Percentiles rank a stretch among this genome's conserved stretches.
Conservation (phyloP, 2,329 filamentous ascomycete genomes). For the Hymenotorrendiella dingleyae region DNA sequence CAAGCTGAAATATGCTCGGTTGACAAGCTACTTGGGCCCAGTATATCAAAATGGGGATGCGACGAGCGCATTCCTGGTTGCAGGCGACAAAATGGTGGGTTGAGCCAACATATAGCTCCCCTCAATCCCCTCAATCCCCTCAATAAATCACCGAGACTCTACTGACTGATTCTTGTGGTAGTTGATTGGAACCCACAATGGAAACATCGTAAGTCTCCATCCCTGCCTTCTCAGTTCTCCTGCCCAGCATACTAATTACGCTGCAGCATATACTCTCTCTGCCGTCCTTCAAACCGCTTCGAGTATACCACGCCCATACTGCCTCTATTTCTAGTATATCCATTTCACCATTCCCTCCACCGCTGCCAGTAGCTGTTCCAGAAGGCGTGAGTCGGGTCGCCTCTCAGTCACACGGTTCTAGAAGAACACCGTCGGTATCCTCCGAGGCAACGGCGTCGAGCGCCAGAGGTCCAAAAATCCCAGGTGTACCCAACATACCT, state of each 20-base stretch:
- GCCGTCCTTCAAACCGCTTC: slow-evolving; percentile 72
- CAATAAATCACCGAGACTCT: slow-evolving; percentile 1
- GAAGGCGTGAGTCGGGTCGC: slow-evolving; percentile 32
- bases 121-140: neutral
- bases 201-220: slow-evolving; percentile 74
- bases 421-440: slow-evolving; percentile 36
- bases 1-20: slow-evolving; percentile 81
- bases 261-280: slow-evolving; percentile 76
- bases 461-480: slow-evolving; percentile 40
- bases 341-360: slow-evolving; percentile 77
- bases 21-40: slow-evolving; percentile 72
- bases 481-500: slow-evolving; percentile 62
- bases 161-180: slow-evolving; percentile 41
- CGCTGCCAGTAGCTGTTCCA: slow-evolving; percentile 36
- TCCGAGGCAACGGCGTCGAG: slow-evolving; percentile 44
- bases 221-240: too few relatives aligned
- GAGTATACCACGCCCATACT: slow-evolving; percentile 86
- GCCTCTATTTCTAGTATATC: slow-evolving; percentile 88
- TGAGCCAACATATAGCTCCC: too few relatives aligned
- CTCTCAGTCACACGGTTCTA: slow-evolving; percentile 25
- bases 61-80: slow-evolving; percentile 83
- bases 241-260: neutral
- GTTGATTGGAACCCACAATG: slow-evolving; percentile 93
- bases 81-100: slow-evolving; percentile 90
- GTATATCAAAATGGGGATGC: slow-evolving; percentile 94